Evolutionary conservation across 768 basidiomycete genomes (phyloP).

Genomic region (Trametes meyenii): DNA sequence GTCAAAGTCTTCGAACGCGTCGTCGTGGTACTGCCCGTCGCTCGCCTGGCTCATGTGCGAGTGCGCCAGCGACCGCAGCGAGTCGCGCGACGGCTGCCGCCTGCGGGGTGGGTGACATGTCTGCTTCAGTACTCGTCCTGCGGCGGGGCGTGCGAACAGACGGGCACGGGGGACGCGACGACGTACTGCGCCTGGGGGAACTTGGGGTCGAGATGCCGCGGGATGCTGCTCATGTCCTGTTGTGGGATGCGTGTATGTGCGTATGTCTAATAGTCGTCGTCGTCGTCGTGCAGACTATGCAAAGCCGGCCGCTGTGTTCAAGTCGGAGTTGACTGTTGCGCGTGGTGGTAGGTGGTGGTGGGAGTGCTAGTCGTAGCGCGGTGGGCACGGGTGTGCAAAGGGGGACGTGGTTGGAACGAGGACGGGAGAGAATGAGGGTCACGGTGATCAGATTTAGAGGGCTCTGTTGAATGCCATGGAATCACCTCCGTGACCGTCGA

Average conservation of each 20-base stretch:
- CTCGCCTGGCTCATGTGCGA: constrained; percentile 15
- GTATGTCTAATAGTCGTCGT: no score
- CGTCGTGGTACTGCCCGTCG: constrained; percentile 16
- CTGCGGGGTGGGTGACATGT: background rate
- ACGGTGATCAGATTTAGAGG: background rate
- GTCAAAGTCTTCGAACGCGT: constrained; percentile 11
- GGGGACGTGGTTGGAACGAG: background rate
- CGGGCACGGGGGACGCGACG: background rate
- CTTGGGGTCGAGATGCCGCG: constrained; percentile 5
- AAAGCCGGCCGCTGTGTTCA: background rate
- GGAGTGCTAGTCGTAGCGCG: background rate
- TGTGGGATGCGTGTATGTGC: background rate
- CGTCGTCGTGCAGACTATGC: no score
- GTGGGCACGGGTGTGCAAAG: background rate
- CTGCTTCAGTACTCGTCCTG: background rate
- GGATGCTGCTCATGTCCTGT: constrained; percentile 12
- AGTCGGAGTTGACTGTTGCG: background rate
- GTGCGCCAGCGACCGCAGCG: constrained; percentile 11
- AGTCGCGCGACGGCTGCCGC: constrained; percentile 20
- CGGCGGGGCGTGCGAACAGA: no score
- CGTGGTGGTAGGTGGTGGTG: background rate
- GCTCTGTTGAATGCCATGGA: constrained; percentile 5
- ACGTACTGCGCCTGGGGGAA: constrained; percentile 18
- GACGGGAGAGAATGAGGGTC: background rate
- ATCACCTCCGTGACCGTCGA: background rate